Evolutionary conservation across 768 basidiomycete species (phyloP), one percentile per base, ranked within the genome.

Genomic region (Scleroderma bovista): DNA sequence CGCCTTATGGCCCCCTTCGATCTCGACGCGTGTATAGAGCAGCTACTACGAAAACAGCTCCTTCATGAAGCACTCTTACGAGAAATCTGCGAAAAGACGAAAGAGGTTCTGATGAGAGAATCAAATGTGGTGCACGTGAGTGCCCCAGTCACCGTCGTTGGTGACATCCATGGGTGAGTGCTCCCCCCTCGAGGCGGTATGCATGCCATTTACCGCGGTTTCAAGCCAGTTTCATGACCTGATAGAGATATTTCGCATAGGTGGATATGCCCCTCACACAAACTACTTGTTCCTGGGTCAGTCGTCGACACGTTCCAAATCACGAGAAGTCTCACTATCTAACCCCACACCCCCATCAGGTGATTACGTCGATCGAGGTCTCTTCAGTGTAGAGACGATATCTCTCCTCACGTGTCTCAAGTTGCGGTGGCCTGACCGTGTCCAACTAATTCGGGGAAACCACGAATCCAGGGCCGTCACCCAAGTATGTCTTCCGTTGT

Each of bases 41-140:
- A 93, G 61, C 75, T 95, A 48, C 80, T 92, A 31, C 78, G 84
- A 46, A 96, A 96, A 73, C 93, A 96, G 57, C 83, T 99, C 13
- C 75, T 99, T 5, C 94, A 94, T 60, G 95, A 98, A 71, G 88
- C 92, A 2, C 77, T 98, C 23, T 69, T 99, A 39, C 86, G 93
- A 45, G 95, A 99, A 76, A 97, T 99, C 79, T 98, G 96, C 76
- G 95, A 96, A 64, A 98, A 98, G 73, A 96, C 95, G 15, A 99
- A 98, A 66, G 96, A 99, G 66, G 92, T 99, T 0, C 84, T 99
- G 50, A 98, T 98, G 96, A 77, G 93, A 54, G 96, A 99, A 73
- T 93, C 89, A 51, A 99, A 99, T 62, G 96, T 99, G 51, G 93
- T 98, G 7, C 96, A 98, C 62, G 88, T 99, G 57, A 87, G 83